phyloP scores from a whole-genome alignment of 208 protist species.

The Trypanosoma melophagium region DNA sequence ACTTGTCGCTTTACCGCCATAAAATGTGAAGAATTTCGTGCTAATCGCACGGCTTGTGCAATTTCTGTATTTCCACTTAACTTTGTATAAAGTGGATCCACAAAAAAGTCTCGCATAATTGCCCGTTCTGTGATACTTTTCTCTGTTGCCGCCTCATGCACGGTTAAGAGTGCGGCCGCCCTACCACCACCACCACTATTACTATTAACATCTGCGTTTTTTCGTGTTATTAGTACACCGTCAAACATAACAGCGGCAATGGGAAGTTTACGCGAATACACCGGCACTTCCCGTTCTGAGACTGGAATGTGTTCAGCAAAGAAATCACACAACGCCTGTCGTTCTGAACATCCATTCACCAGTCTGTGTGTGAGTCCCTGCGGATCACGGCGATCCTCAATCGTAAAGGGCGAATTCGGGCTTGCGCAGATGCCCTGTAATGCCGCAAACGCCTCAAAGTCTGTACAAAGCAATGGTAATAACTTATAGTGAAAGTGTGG shows the following conservation, averaged over 20 bases:
- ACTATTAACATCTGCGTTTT: not conserved
- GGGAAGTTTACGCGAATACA: slow-evolving; percentile 54
- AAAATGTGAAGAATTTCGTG: slow-evolving; percentile 46
- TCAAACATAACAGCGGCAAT: slow-evolving; percentile 57
- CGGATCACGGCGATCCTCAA: slow-evolving; percentile 64
- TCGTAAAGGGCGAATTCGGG: slow-evolving; percentile 52
- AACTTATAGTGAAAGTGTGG: slow-evolving; percentile 82
- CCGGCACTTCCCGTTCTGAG: slow-evolving; percentile 41
- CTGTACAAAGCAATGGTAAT: slow-evolving; percentile 66
- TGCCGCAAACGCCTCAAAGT: slow-evolving; percentile 66
- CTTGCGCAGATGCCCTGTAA: slow-evolving; percentile 66
- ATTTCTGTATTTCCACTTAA: slow-evolving; percentile 31
- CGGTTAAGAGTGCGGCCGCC: slow-evolving; percentile 55
- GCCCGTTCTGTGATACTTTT: slow-evolving; percentile 38
- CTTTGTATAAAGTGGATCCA: slow-evolving; percentile 43
- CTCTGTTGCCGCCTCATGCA: slow-evolving; percentile 48
- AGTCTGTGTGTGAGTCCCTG: slow-evolving; percentile 55
- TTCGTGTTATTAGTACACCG: slow-evolving; percentile 43
- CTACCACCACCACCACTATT: not conserved
- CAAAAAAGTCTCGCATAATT: slow-evolving; percentile 68
- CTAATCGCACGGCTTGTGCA: slow-evolving; percentile 27
- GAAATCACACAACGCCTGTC: slow-evolving; percentile 60
- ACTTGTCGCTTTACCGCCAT: slow-evolving; percentile 52
- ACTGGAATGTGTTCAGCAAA: slow-evolving; percentile 48
- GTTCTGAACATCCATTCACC: slow-evolving; percentile 35